phyloP scores from a whole-genome alignment of 2,329 filamentous ascomycete species.

The Aspergillus transmontanensis region DNA sequence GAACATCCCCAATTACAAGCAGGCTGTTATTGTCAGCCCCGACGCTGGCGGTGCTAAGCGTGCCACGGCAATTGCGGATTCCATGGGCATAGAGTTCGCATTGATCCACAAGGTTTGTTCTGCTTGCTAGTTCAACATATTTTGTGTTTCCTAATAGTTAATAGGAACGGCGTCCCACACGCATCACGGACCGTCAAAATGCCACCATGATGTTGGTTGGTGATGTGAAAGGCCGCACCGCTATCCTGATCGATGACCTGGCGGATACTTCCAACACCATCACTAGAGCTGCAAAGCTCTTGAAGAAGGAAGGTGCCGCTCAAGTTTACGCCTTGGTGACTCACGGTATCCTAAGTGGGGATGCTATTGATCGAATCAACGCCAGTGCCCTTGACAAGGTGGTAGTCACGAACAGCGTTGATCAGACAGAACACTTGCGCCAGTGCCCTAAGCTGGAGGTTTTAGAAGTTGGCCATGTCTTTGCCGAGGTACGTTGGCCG shows the following conservation, averaged over 20 bases:
- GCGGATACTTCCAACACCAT: slow-evolving; percentile 97
- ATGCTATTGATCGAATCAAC: slow-evolving; percentile 92
- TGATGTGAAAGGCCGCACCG: slow-evolving; percentile 75
- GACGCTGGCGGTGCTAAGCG: slow-evolving; percentile 96
- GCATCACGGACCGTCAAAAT: slow-evolving; percentile 78
- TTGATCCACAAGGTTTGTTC: slow-evolving; percentile 88
- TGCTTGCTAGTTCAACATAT: neutral
- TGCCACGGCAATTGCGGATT: slow-evolving; percentile 91
- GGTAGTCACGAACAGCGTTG: slow-evolving; percentile 92
- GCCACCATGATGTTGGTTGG: slow-evolving; percentile 94
- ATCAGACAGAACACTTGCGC: slow-evolving; percentile 77
- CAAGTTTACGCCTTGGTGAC: slow-evolving; percentile 90
- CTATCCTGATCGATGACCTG: slow-evolving; percentile 91
- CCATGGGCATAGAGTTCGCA: slow-evolving; percentile 90
- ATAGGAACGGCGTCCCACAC: slow-evolving; percentile 84
- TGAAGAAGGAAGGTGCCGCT: slow-evolving; percentile 90
- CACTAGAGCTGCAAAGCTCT: slow-evolving; percentile 90
- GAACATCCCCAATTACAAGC: slow-evolving; percentile 79
- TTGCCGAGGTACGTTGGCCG: slow-evolving; percentile 70
- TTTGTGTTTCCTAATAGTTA: slow-evolving; percentile 22
- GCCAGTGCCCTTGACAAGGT: slow-evolving; percentile 91
- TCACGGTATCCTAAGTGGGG: slow-evolving; percentile 91
- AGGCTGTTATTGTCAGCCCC: slow-evolving; percentile 90
- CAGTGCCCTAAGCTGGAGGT: slow-evolving; percentile 88
- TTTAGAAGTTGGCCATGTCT: slow-evolving; percentile 83